Evolutionary conservation across 2,329 filamentous ascomycete species (phyloP).

Genomic region (Grosmannia clavigera): DNA sequence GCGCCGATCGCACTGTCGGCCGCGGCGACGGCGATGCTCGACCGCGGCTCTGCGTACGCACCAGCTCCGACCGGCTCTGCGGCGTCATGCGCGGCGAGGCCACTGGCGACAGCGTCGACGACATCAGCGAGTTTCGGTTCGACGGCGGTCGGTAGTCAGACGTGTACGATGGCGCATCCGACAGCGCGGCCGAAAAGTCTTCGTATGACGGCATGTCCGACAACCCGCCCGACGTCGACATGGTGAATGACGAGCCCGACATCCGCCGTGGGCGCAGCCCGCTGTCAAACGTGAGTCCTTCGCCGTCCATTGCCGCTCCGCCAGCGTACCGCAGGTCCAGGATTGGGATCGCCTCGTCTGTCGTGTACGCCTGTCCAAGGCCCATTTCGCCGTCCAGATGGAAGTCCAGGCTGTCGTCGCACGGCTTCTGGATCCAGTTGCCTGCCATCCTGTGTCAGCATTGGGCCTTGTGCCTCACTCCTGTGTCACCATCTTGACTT

Average conservation of each 20-base stretch:
- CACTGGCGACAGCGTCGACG: slow-evolving; percentile 58
- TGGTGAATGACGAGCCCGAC: slow-evolving; percentile 62
- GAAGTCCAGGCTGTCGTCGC: slow-evolving; percentile 43
- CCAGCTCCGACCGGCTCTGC: slow-evolving; percentile 47
- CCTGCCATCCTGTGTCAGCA: slow-evolving; percentile 13
- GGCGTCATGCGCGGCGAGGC: slow-evolving; percentile 56
- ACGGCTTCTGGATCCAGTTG: slow-evolving; percentile 42
- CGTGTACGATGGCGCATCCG: slow-evolving; percentile 54
- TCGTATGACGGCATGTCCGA: slow-evolving; percentile 62
- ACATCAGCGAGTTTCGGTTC: slow-evolving; percentile 58
- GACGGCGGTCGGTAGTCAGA: slow-evolving; percentile 56
- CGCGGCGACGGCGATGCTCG: slow-evolving; percentile 61
- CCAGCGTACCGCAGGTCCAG: slow-evolving; percentile 44
- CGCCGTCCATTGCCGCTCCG: slow-evolving; percentile 34
- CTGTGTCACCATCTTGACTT: no score
- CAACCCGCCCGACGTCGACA: slow-evolving; percentile 53
- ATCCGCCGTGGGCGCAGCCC: slow-evolving; percentile 47
- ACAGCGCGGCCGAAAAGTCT: slow-evolving; percentile 53
- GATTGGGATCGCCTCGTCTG: slow-evolving; percentile 51
- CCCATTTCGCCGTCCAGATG: slow-evolving; percentile 39
- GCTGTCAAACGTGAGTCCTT: slow-evolving; percentile 37
- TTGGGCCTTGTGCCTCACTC: no score
- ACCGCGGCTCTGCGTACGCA: slow-evolving; percentile 53
- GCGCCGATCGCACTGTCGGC: slow-evolving; percentile 53
- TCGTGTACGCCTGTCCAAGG: slow-evolving; percentile 50